These are phyloP conservation scores for Magnaporthiopsis incrustans DNA, from an alignment of 2,329 filamentous ascomycete genomes.

Conservation along the genomic window DNA sequence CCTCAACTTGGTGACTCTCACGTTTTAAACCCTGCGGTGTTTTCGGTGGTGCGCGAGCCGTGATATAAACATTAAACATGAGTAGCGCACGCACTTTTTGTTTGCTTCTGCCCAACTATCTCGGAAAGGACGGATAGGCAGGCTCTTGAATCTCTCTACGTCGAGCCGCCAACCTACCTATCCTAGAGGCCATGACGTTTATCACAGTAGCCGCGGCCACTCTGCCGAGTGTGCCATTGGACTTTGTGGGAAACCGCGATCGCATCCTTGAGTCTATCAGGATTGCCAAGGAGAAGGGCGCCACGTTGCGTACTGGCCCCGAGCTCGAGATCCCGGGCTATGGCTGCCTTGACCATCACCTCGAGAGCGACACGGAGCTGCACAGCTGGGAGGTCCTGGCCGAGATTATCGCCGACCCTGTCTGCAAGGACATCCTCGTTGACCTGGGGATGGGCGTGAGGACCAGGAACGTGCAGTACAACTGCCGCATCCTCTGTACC, in stretches of 20 bases:
- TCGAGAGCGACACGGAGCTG: constrained; percentile 18
- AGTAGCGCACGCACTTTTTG: too few relatives aligned
- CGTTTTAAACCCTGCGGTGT: too few relatives aligned
- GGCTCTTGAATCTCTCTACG: too few relatives aligned
- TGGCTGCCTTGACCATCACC: constrained; percentile 25
- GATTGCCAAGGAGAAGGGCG: constrained; percentile 50
- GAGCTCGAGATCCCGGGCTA: constrained; percentile 33
- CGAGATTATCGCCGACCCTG: constrained; percentile 14
- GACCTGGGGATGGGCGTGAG: constrained; percentile 15
- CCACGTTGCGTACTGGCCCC: constrained; percentile 53
- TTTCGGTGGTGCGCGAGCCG: too few relatives aligned
- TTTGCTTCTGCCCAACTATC: too few relatives aligned
- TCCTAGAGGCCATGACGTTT: constrained; percentile 17
- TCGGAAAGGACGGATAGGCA: too few relatives aligned
- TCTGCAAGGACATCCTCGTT: constrained; percentile 16
- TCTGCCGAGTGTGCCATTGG: constrained; percentile 36
- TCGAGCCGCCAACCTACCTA: not conserved
- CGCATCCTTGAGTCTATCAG: constrained; percentile 57
- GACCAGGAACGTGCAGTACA: constrained; percentile 29
- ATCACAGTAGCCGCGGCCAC: constrained; percentile 28
- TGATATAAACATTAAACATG: too few relatives aligned
- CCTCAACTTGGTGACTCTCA: too few relatives aligned
- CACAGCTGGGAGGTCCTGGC: constrained; percentile 17
- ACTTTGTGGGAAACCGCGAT: constrained; percentile 55
- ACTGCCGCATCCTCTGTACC: constrained; percentile 27